phyloP scores from a whole-genome alignment of 352 stramenopile species.

The Globisporangium viniferum region DNA sequence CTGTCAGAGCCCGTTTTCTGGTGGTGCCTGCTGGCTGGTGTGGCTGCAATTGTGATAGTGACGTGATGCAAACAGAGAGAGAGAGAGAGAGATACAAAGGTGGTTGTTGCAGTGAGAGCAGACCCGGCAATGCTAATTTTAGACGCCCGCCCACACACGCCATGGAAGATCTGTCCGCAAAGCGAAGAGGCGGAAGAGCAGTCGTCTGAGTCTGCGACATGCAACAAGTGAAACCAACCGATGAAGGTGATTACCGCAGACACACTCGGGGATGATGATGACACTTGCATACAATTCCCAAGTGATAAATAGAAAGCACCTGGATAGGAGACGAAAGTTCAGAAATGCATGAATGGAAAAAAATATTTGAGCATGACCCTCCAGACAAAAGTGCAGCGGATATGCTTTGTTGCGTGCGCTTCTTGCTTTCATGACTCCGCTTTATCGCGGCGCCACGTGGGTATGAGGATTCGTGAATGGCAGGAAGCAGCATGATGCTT shows the following conservation, averaged over 20 bases:
- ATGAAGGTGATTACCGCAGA: neutral
- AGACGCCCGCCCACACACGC: neutral
- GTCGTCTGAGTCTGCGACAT: neutral
- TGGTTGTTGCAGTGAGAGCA: neutral
- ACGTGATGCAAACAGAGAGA: slow-evolving; percentile 1
- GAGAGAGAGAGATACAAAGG: neutral
- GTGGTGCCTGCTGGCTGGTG: neutral
- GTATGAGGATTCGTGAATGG: too few relatives aligned
- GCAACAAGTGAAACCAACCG: neutral
- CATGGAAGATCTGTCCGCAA: neutral
- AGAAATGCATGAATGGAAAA: too few relatives aligned
- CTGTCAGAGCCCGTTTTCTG: neutral
- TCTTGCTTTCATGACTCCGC: too few relatives aligned
- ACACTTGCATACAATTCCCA: neutral
- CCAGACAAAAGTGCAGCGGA: too few relatives aligned
- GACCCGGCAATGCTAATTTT: neutral
- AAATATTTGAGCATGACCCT: too few relatives aligned
- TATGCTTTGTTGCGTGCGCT: too few relatives aligned
- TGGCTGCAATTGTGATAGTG: neutral
- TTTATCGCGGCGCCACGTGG: too few relatives aligned
- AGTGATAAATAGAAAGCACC: neutral
- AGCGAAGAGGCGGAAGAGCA: neutral
- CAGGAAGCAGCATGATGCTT: too few relatives aligned
- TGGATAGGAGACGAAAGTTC: neutral
- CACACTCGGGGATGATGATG: neutral